Evolutionary conservation across 2,329 filamentous ascomycete genomes (phyloP), one percentile per base, ranked within the genome.

Genomic region (Paramyrothecium sp.): DNA sequence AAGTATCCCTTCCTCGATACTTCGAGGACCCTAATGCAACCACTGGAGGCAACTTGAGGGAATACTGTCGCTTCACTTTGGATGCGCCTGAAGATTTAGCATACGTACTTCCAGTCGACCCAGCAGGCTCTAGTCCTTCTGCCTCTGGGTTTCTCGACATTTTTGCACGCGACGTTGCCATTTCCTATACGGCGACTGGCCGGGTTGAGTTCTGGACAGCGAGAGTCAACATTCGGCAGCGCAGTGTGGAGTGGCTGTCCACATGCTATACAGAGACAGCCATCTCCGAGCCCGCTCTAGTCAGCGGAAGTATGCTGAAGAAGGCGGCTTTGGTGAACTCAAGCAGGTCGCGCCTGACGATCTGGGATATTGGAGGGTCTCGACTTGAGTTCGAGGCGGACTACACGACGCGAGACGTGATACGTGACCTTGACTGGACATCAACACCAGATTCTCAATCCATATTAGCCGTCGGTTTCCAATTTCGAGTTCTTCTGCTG

Each of bases 371-470:
- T 12, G 86, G 89, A 60, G 90, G 89, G 56, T 88, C 88, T 2
- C 88, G 92, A 60, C 81, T 97, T 7, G 93, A 97, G 71, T 92
- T 91, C 67, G 84, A 90, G 60, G 85, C 94, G 65, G 82, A 86
- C 30, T 95, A 92, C 61, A 83, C 89, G 61, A 81, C 82, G 13
- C 83, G 89, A 58, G 89, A 95, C 65, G 83, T 82, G 7, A 92
- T 97, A 46, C 87, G 89, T 61, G 93, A 97, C 71, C 83, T 97
- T 13, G 92, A 97, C 71, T 97, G 94, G 94, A 94, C 92, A 1
- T 94, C 91, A 3, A 97, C 93, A 0, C 92, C 92, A 0, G 91
- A 96, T 70, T 87, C 87, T 52, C 92, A 97, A 67, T 94, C 91
- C 1, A 92, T 97, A 56, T 79, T 97, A 20, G 91, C 93, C 1